Percentiles rank a stretch among this genome's conserved stretches.
Evolutionary conservation across 139 green algal genomes (phyloP).

Genomic region (Cymbomonas tetramitiformis): DNA sequence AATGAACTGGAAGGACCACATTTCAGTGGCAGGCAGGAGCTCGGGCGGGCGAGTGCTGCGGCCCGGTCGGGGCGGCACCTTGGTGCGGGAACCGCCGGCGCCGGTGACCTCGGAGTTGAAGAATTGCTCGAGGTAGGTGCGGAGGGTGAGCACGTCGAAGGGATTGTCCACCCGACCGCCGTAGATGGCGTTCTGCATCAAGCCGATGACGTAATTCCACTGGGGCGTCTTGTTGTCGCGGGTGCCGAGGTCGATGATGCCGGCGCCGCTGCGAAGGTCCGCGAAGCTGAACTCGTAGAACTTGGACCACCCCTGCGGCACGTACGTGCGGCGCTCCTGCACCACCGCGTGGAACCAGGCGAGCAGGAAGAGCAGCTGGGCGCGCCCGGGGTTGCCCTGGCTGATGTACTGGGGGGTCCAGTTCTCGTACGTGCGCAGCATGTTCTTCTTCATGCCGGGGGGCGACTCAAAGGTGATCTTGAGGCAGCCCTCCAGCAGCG

Average conservation of each 20-base stretch:
- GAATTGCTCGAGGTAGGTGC: conserved; percentile 40
- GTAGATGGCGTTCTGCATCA: conserved; percentile 66
- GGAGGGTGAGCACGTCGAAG: conserved; percentile 40
- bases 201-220: conserved; percentile 52
- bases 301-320: conserved; percentile 64
- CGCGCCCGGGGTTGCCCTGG: conserved; percentile 11
- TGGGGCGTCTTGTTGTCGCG: conserved; percentile 13
- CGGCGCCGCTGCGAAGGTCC: conserved; percentile 48
- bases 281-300: conserved; percentile 67
- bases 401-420: conserved; percentile 20
- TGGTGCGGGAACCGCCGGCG: conserved; percentile 9
- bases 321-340: conserved; percentile 54
- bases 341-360: conserved; percentile 72
- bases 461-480: conserved; percentile 66
- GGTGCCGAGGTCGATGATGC: conserved; percentile 38
- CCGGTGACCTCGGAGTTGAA: conserved; percentile 32
- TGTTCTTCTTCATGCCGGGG: conserved; percentile 64
- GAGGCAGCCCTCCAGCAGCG: conserved; percentile 45
- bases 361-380: conserved; percentile 67
- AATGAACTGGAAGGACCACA: no score
- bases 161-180: conserved; percentile 53
- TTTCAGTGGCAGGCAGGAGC: no score
- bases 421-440: conserved; percentile 53
- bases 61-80: no score
- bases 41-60: no score